Conservation (phyloP, 2,329 filamentous ascomycete species). For the Neonectria ditissima region DNA sequence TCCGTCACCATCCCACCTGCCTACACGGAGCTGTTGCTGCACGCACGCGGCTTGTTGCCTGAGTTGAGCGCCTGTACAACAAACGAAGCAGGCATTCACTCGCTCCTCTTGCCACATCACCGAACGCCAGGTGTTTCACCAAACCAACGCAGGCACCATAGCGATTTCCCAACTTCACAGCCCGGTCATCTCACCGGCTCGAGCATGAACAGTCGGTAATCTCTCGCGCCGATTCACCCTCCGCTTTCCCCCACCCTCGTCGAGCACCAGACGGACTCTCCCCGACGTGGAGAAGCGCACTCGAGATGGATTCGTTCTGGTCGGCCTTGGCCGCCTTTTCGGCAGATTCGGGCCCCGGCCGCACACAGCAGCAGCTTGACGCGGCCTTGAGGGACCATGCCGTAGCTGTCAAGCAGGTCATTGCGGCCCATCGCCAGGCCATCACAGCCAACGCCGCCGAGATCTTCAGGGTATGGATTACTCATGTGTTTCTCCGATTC, state of each 20-base stretch:
- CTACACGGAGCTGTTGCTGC: slow-evolving; percentile 33
- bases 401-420: slow-evolving; percentile 52
- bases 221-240: slow-evolving; percentile 18
- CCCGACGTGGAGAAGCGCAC: slow-evolving; percentile 17
- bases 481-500: neutral
- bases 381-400: slow-evolving; percentile 53
- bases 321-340: slow-evolving; percentile 57
- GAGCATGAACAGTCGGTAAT: slow-evolving; percentile 16
- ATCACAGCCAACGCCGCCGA: slow-evolving; percentile 51
- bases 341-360: slow-evolving; percentile 43
- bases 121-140: neutral
- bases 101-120: neutral
- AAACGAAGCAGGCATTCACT: neutral
- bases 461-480: slow-evolving; percentile 57
- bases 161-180: neutral
- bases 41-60: slow-evolving; percentile 34
- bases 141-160: no score
- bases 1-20: slow-evolving; percentile 38
- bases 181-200: neutral
- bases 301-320: slow-evolving; percentile 48
- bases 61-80: neutral
- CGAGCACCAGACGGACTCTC: slow-evolving; percentile 11
- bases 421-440: slow-evolving; percentile 48
- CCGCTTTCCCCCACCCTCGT: slow-evolving; percentile 24
- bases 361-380: slow-evolving; percentile 54